phyloP scores from a whole-genome alignment of 23 red algal genomes.

The Pyropia haitanensis region DNA sequence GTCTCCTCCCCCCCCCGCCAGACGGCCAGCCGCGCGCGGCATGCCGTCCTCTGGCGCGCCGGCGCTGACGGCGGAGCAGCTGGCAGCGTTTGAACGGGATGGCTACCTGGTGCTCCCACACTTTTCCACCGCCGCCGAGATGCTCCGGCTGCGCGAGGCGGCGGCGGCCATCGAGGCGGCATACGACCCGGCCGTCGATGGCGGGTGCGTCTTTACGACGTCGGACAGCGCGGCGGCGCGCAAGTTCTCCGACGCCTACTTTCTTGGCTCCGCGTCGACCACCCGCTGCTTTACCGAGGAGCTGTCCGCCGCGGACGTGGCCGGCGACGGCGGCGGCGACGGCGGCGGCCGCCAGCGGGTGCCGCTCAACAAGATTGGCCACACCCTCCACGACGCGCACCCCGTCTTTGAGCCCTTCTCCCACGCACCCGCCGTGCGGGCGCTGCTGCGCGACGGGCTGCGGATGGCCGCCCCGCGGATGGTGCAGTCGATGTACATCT shows the following conservation, averaged over 20 bases:
- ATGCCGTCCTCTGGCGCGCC: no score
- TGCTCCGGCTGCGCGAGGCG: not conserved
- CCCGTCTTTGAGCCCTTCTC: conserved; percentile 49
- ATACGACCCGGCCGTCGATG: not conserved
- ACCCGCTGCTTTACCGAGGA: conserved; percentile 19
- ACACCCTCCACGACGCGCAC: conserved; percentile 67
- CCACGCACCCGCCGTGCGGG: conserved; percentile 1
- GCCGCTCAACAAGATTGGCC: conserved; percentile 85
- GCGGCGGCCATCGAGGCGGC: conserved; percentile 4
- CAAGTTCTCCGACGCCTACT: conserved; percentile 8
- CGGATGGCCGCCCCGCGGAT: conserved; percentile 5
- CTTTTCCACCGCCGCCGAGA: not conserved
- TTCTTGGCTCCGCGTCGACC: conserved; percentile 5
- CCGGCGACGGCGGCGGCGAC: not conserved
- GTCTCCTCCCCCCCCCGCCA: no score
- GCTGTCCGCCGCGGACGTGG: not conserved
- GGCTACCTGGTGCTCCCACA: conserved; percentile 11
- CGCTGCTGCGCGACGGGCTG: conserved; percentile 7
- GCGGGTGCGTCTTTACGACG: conserved; percentile 8
- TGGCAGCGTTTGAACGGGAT: conserved; percentile 9
- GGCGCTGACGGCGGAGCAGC: not conserved
- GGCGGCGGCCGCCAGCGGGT: not conserved
- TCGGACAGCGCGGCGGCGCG: not conserved
- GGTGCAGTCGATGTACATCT: conserved; percentile 82
- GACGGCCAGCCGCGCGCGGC: no score